Evolutionary conservation across 768 basidiomycete genomes (phyloP).

Genomic region (Psilocybe sp.): DNA sequence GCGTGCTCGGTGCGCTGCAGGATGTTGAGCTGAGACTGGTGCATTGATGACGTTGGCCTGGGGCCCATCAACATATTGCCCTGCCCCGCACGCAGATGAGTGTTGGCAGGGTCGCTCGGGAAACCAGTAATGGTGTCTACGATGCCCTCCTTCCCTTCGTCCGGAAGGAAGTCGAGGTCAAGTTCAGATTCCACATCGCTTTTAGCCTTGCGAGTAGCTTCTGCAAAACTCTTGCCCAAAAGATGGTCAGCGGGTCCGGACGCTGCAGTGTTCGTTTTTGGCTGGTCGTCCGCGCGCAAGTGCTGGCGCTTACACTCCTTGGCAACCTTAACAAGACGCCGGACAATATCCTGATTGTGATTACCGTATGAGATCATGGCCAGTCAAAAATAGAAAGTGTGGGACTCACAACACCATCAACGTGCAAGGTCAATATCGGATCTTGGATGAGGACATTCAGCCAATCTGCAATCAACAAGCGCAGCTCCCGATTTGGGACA

Average conservation of each 20-base stretch:
- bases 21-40: conserved; percentile 57
- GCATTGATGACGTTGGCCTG: conserved; percentile 41
- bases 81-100: conserved; percentile 40
- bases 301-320: conserved; percentile 77
- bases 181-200: conserved; percentile 67
- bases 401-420: conserved; percentile 67
- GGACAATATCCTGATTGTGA: conserved; percentile 64
- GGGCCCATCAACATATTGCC: conserved; percentile 35
- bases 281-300: conserved; percentile 35
- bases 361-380: conserved; percentile 5
- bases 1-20: conserved; percentile 58
- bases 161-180: conserved; percentile 72
- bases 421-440: conserved; percentile 62
- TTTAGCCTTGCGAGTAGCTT: conserved; percentile 43
- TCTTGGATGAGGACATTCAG: conserved; percentile 74
- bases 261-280: conserved; percentile 27
- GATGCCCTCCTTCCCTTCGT: conserved; percentile 34
- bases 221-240: conserved; percentile 65
- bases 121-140: conserved; percentile 27
- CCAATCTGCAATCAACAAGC: conserved; percentile 74
- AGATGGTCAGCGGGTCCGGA: conserved; percentile 33
- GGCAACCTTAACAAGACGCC: conserved; percentile 78
- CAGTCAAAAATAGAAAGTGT: conserved; percentile 8
- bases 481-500: conserved; percentile 73
- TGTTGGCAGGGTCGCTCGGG: conserved; percentile 43